Evolutionary conservation across 192 early-diverging fungal genomes (phyloP).

Genomic region (Kickxella alabastrina): DNA sequence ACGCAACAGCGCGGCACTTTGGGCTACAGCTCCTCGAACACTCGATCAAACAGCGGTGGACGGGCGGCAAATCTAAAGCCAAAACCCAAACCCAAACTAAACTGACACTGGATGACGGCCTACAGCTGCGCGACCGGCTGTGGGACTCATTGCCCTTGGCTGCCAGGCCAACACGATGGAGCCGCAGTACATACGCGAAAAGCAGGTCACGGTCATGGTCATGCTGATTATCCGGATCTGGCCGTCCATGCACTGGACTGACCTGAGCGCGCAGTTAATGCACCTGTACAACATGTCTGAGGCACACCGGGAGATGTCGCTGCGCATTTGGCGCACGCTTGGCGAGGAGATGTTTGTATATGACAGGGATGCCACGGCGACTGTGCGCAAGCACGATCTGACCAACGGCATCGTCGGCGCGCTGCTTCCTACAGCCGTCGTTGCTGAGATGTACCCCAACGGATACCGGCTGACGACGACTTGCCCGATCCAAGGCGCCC

Average conservation of each 20-base stretch:
- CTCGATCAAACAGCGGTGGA: constrained; percentile 17
- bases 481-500: not conserved
- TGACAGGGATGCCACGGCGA: constrained; percentile 31
- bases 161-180: not conserved
- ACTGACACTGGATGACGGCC: not conserved
- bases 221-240: constrained; percentile 35
- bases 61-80: not conserved
- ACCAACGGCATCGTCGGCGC: constrained; percentile 40
- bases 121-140: constrained; percentile 13
- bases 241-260: constrained; percentile 28
- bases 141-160: constrained; percentile 13
- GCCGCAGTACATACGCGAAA: constrained; percentile 33
- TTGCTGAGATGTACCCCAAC: constrained; percentile 30
- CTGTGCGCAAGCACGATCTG: constrained; percentile 36
- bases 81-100: not conserved
- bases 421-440: constrained; percentile 22
- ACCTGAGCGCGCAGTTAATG: constrained; percentile 31
- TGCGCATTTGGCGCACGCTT: constrained; percentile 39
- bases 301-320: constrained; percentile 19
- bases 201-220: constrained; percentile 31
- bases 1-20: constrained; percentile 28
- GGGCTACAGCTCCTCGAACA: constrained; percentile 43
- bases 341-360: constrained; percentile 49
- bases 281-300: constrained; percentile 14
- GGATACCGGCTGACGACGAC: constrained; percentile 34